Base-by-base conservation (phyloP, 2,329 filamentous ascomycete species). In the Metarhizium brunneum region DNA sequence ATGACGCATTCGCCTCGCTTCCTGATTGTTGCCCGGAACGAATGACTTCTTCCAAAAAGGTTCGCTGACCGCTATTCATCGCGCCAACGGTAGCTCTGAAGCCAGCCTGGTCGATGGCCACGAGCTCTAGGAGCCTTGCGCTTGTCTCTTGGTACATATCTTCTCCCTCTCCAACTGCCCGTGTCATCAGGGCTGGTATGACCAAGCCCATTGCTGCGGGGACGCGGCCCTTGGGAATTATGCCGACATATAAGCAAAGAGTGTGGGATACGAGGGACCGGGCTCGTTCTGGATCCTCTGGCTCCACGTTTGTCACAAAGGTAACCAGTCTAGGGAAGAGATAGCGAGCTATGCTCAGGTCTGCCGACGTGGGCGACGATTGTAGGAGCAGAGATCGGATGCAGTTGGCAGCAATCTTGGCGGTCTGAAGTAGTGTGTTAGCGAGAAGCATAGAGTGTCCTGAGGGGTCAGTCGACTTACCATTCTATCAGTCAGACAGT, bases 401-500 rank as follows among this genome's bases (percentile, higher is more conserved):
- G 70, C 94, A 99, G 65, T 90, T 91, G 58, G 90, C 88, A 1
- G 94, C 91, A 55, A 96, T 92, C 65, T 89, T 95, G 54, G 89
- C 87, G 2, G 90, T 92, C 83, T 87, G 29, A 36, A 54, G 20
- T 3, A 32, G 18, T 14, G 47, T 20, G 42, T 40, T 42, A 30
- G 6, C 30, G 13, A 42, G 14, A 30, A 18, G 2, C 35, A 42
- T 11, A 16, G 7, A 51, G 18, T 25, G 25, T 53, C 30, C 30
- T n/a, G 14, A 25, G 29, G 40, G 36, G 13, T 40, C 20, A 36
- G 7, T 29, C 45, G 3, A 11, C 43, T 53, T 85, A 86, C 84
- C 82, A 90, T 88, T 59, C 86, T 81, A 65, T 87, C 88, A 53
- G 79, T 83, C 25, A 99, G 80, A 68, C 92, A 96, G 65, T 96